Evolutionary conservation across 2,329 filamentous ascomycete species (phyloP).

Genomic region (Cytospora paraplurivora): DNA sequence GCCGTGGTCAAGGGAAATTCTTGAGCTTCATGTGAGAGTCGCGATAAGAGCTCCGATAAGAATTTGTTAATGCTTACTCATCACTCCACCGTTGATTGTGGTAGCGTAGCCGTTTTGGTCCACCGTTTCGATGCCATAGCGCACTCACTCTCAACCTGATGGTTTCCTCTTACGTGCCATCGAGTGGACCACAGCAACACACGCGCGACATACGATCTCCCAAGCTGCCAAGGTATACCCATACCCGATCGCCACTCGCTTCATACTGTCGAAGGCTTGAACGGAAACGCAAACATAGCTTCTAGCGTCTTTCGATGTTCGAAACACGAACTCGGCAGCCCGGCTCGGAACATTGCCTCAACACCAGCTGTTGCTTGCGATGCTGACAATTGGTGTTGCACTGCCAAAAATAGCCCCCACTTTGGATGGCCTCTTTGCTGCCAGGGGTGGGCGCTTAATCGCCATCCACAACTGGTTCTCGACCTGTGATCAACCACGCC

Average conservation of each 20-base stretch:
- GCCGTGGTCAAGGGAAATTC: not conserved
- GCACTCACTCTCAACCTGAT: too few relatives aligned
- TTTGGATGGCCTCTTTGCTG: not conserved
- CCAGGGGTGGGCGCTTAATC: constrained; percentile 24
- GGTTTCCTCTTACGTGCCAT: too few relatives aligned
- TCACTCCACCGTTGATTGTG: not conserved
- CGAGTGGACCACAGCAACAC: too few relatives aligned
- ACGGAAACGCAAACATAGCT: not conserved
- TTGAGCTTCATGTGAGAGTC: not conserved
- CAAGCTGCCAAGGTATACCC: too few relatives aligned
- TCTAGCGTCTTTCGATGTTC: not conserved
- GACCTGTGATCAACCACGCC: constrained; percentile 3
- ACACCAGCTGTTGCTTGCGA: too few relatives aligned
- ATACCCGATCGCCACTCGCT: too few relatives aligned
- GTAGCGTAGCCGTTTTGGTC: too few relatives aligned
- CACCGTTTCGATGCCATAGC: too few relatives aligned
- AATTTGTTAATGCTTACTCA: not conserved
- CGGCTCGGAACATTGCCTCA: not conserved
- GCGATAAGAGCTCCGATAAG: constrained; percentile 26
- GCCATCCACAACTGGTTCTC: constrained; percentile 20
- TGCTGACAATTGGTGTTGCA: not conserved
- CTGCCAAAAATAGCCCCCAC: constrained; percentile 26
- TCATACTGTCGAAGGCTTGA: too few relatives aligned
- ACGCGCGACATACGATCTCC: too few relatives aligned
- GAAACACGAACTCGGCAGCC: not conserved